Percentiles rank a stretch among this genome's conserved stretches.
Evolutionary conservation across 2,329 filamentous ascomycete species (phyloP).

Genomic region (Aureobasidium mangrovei): DNA sequence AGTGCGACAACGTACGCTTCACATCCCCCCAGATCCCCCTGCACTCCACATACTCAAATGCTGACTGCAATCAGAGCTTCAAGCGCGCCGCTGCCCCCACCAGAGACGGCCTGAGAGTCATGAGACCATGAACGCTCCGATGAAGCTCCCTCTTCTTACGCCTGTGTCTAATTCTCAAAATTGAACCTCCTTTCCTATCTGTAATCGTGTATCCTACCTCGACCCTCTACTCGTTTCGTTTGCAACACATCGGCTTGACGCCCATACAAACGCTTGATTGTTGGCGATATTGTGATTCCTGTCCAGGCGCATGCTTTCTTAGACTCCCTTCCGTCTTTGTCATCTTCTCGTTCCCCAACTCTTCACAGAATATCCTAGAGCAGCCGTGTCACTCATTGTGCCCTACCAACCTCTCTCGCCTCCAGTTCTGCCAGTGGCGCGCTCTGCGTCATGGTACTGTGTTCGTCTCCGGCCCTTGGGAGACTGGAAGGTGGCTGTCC

Average conservation of each 20-base stretch:
- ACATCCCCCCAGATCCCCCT: not conserved
- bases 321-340: not conserved
- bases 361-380: too few relatives aligned
- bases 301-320: not conserved
- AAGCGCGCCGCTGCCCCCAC: conserved; percentile 41
- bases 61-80: conserved; percentile 35
- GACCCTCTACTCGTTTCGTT: too few relatives aligned
- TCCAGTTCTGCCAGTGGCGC: conserved; percentile 3
- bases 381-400: not conserved
- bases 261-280: too few relatives aligned
- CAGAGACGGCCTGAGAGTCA: conserved; percentile 40
- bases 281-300: too few relatives aligned
- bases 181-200: not conserved
- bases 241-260: not conserved
- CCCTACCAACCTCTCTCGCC: conserved; percentile 1
- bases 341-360: too few relatives aligned
- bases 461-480: not conserved
- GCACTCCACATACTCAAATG: not conserved
- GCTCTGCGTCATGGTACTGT: not conserved
- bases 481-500: conserved; percentile 13
- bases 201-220: too few relatives aligned
- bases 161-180: conserved; percentile 12
- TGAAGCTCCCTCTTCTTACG: conserved; percentile 5
- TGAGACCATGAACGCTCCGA: conserved; percentile 31
- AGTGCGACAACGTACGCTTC: conserved; percentile 68